Evolutionary conservation across 2,329 filamentous ascomycete genomes (phyloP), one percentile per base, ranked within the genome.

Genomic region (Arthroderma uncinatum): DNA sequence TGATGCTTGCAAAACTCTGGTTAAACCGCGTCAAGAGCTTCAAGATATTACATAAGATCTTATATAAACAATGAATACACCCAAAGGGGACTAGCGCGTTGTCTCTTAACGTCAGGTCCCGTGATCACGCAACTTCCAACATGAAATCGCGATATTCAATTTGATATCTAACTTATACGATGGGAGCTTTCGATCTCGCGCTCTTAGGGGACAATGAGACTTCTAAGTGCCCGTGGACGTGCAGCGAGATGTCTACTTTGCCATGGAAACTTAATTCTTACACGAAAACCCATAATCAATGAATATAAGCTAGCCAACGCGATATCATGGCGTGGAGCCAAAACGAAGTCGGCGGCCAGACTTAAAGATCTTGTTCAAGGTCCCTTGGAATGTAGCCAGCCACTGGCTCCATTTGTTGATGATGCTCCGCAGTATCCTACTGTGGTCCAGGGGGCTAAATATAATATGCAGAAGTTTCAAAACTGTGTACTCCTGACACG

Each of bases 401-500:
- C 73, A 6, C 71, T 71, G 55, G 65, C 75, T 57, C 68, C 73
- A 34, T 68, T 71, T 53, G 68, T 74, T 44, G 73, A 78, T 56
- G 73, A 78, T 55, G 71, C 73, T 33, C 79, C 79, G 19, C 76
- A 76, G 59, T 96, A 96, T 70, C 91, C 93, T 14, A 87, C 89
- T n/a, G 87, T 97, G 52, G 76, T 97, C 58, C 82, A 89, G 67
- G 90, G 95, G 69, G 92, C 89, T 28, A 82, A 83, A 57, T 88
- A 84, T 63, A 94, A 95, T 73, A 95, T 97, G 85, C 80, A 83
- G 63, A 90, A 86, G 66, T 96, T 95, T 73, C 82, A 84, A 65
- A 89, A 94, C 65, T 97, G 92, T 72, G 87, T 98, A 39, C 72
- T 98, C 6, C 75, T 98, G 59, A 98, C 93, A 2, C 83, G 92